These are phyloP conservation scores for Cutaneotrichosporon dermatis DNA, from an alignment of 1,284 basidiomycete genomes.

Conservation along the genomic window DNA sequence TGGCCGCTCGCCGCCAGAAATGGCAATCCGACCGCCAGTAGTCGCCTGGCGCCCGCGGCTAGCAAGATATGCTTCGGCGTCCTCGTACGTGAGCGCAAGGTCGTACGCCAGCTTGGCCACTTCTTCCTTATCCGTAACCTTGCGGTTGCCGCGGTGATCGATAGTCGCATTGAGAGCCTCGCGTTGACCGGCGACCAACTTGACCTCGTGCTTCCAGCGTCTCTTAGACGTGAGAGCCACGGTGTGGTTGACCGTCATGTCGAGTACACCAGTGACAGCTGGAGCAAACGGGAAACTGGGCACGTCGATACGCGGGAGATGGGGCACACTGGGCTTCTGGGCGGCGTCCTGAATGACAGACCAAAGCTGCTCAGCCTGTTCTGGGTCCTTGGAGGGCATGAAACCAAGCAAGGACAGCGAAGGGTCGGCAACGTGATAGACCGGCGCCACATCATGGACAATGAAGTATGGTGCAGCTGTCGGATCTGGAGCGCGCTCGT, in stretches of 20 bases:
- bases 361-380: constrained; percentile 29
- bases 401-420: constrained; percentile 26
- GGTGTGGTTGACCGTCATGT: constrained; percentile 16
- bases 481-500: constrained; percentile 6
- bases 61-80: constrained; percentile 44
- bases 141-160: constrained; percentile 14
- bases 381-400: constrained; percentile 18
- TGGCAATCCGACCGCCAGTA: not conserved
- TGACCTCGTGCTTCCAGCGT: constrained; percentile 28
- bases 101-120: constrained; percentile 31
- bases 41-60: not conserved
- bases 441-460: constrained; percentile 34
- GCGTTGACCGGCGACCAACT: constrained; percentile 27
- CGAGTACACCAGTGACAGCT: constrained; percentile 16
- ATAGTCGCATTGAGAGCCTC: constrained; percentile 26
- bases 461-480: constrained; percentile 29
- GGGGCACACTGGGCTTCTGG: constrained; percentile 7
- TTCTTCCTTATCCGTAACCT: constrained; percentile 19
- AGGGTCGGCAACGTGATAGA: constrained; percentile 34
- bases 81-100: constrained; percentile 25
- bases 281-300: constrained; percentile 21
- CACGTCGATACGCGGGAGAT: constrained; percentile 11
- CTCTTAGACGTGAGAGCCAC: constrained; percentile 21
- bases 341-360: constrained; percentile 18
- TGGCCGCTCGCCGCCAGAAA: no score